Conservation (phyloP, 2,329 filamentous ascomycete genomes). For the Corinectria fuckeliana region DNA sequence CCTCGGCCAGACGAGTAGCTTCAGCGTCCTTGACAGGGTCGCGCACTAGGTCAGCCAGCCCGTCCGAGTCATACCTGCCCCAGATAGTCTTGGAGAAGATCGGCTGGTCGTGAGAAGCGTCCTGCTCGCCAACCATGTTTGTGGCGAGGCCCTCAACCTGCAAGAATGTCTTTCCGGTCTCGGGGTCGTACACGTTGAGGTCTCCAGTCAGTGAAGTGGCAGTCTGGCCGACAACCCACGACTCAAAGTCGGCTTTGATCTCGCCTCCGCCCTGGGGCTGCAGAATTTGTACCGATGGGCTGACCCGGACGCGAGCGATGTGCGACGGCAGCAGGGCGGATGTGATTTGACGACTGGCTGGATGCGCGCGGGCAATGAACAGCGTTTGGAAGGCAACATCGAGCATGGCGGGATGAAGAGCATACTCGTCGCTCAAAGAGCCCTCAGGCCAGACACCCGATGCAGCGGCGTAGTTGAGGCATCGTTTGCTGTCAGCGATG, state of each 20-base stretch:
- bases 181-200: conserved; percentile 17
- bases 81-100: conserved; percentile 20
- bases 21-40: conserved; percentile 10
- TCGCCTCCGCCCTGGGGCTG: conserved; percentile 5
- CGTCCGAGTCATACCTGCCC: conserved; percentile 5
- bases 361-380: conserved; percentile 12
- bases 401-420: conserved; percentile 14
- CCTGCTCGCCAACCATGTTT: conserved; percentile 14
- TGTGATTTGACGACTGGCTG: conserved; percentile 12
- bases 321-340: conserved; percentile 11
- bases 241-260: conserved; percentile 12
- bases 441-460: conserved; percentile 9
- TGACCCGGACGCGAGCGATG: conserved; percentile 15
- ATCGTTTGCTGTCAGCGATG: conserved; percentile 10
- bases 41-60: conserved; percentile 5
- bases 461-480: conserved; percentile 16
- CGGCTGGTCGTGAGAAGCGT: conserved; percentile 16
- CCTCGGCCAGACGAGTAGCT: conserved; percentile 6
- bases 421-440: conserved; percentile 13
- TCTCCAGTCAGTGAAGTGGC: conserved; percentile 19
- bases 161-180: conserved; percentile 13
- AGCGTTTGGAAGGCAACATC: conserved; percentile 17
- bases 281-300: conserved; percentile 8
- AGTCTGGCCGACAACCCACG: conserved; percentile 18
- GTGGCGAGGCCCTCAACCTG: conserved; percentile 17